Evolutionary conservation across 2,329 filamentous ascomycete species (phyloP).

Genomic region (Talaromyces sp.): DNA sequence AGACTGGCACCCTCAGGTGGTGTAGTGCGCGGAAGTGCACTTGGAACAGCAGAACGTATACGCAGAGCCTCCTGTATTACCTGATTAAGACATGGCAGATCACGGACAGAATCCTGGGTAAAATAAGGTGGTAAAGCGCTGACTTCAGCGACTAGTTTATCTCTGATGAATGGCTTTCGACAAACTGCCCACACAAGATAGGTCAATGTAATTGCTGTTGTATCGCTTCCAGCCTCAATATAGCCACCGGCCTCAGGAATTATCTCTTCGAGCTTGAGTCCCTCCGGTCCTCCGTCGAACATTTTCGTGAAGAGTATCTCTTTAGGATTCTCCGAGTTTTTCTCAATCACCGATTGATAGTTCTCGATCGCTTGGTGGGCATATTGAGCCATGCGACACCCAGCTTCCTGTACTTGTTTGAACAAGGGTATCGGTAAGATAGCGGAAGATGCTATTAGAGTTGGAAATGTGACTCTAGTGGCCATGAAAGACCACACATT

Average conservation of each 20-base stretch:
- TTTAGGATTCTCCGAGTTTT: constrained; percentile 30
- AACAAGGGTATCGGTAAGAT: constrained; percentile 27
- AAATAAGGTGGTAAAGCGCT: constrained; percentile 30
- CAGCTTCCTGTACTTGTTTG: constrained; percentile 20
- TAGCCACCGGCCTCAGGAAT: constrained; percentile 41
- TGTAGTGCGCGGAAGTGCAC: constrained; percentile 52
- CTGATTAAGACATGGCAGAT: constrained; percentile 54
- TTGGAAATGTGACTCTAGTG: constrained; percentile 24
- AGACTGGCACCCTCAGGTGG: constrained; percentile 45
- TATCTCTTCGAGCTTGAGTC: constrained; percentile 35
- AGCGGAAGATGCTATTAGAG: constrained; percentile 21
- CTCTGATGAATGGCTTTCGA: constrained; percentile 32
- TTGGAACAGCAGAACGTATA: constrained; percentile 56
- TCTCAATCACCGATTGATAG: constrained; percentile 24
- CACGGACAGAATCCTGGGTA: constrained; percentile 48
- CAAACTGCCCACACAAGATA: constrained; percentile 45
- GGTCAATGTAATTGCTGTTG: constrained; percentile 50
- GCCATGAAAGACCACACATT: constrained; percentile 8
- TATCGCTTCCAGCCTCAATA: constrained; percentile 54
- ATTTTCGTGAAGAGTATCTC: constrained; percentile 37
- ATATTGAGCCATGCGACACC: constrained; percentile 24
- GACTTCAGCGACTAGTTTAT: constrained; percentile 50
- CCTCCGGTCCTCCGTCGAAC: constrained; percentile 28
- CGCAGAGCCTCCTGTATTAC: constrained; percentile 59
- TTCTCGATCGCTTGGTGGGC: constrained; percentile 25